Evolutionary conservation across 768 basidiomycete genomes (phyloP), one percentile per base, ranked within the genome.

Genomic region (Nidularia sp.): DNA sequence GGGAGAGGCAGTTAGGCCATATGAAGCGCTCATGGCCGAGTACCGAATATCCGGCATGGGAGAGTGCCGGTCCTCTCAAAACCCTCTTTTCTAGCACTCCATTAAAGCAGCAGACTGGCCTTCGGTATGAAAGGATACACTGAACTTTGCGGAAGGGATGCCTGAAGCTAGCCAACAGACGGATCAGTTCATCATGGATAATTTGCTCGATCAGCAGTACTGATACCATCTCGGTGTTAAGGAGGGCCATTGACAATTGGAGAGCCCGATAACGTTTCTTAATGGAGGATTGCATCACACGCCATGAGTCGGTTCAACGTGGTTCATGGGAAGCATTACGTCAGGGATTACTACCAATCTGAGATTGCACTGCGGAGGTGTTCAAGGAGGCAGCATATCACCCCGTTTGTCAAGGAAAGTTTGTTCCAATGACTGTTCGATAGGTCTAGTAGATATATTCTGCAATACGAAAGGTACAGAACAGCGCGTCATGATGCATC

Each of bases 391-490:
- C 39, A 41, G 12, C 6, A 31, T 39, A 15, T 42, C 12, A 7
- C 6, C 31, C 54, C 54, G 50, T 41, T 43, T 51, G 50, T 31
- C 54, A 55, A 49, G 54, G 54, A 51, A 31, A 48, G 33, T 55
- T 55, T 41, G 54, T 50, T 48, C 12, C 29, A 46, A 10, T 46
- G 12, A 25, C 45, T 10, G n/a, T 10, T 25, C 29, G 10, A 31
- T 31, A 10, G 25, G 25, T 29, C 25, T 29, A 29, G 25, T 12
- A 18, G 39, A 18, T 18, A 12, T 18, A 42, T 31, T 6, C n/a
- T 12, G 45, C n/a, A 31, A n/a, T 15, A 46, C 12, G 45, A 46
- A 10, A 46, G 22, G 29, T 6, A 31, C 45, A 41, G 39, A 12
- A 41, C 4, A 41, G 15, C 15, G 15, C 39, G 39, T 41, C 39